Conservation (phyloP, 129 eudicot species). For the Tagetes erecta region DNA sequence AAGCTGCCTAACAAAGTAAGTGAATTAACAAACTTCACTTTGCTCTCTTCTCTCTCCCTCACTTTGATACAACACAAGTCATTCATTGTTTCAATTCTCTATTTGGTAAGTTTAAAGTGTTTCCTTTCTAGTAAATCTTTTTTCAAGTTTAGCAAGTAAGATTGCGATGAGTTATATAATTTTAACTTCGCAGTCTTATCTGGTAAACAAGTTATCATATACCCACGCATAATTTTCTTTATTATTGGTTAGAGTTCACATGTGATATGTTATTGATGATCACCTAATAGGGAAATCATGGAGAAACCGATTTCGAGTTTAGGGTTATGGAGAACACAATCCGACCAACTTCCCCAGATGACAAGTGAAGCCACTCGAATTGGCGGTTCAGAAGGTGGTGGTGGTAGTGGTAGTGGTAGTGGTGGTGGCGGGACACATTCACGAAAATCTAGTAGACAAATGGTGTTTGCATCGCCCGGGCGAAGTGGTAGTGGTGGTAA, state of each 20-base stretch:
- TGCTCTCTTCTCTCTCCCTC: slow-evolving; percentile 35
- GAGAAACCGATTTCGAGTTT: slow-evolving; percentile 41
- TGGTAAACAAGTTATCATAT: not conserved
- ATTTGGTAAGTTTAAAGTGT: slow-evolving; percentile 17
- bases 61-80: slow-evolving; percentile 29
- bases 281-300: slow-evolving; percentile 32
- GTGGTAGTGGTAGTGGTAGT: slow-evolving; percentile 22
- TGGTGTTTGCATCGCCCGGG: slow-evolving; percentile 53
- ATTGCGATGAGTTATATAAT: not conserved
- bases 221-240: no score
- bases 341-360: slow-evolving; percentile 64
- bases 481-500: slow-evolving; percentile 45
- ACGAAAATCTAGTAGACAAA: slow-evolving; percentile 65
- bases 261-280: slow-evolving; percentile 3
- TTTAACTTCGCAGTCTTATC: not conserved
- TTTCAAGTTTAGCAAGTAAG: not conserved
- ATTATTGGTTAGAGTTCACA: not conserved
- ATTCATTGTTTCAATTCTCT: slow-evolving; percentile 10
- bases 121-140: not conserved
- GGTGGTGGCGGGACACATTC: slow-evolving; percentile 51
- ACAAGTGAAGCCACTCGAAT: slow-evolving; percentile 27
- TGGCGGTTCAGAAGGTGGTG: slow-evolving; percentile 18
- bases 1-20: slow-evolving; percentile 34
- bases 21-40: slow-evolving; percentile 17
- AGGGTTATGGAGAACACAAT: slow-evolving; percentile 66